Base-by-base conservation (phyloP, 345 rosid genomes). In the Dimocarpus longan region DNA sequence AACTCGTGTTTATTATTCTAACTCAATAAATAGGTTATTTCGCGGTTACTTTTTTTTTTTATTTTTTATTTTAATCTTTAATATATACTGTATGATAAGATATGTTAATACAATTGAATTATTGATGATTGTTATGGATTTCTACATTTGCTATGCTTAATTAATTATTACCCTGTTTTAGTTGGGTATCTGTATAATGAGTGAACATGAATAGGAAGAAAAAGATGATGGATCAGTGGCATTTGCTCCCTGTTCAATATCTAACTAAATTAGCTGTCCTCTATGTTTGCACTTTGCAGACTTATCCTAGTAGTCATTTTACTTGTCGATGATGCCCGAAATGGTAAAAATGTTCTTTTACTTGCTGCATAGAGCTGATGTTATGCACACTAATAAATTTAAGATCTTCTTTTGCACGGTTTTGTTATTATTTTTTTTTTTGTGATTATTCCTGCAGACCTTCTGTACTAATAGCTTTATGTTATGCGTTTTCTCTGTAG, bases 401-500 rank as follows among this genome's bases (percentile, higher is more conserved):
- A 60, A 6, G 5, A 4, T 48, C 28, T 75, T 65, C 37, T 5
- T 44, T 18, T 11, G 54, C 22, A 11, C 4, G 8, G 40, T 56
- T 68, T 56, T 54, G 6, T 37, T 79, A 19, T 44, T 66, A 65
- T 52, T 52, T 72, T 1, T 79, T 6, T 67, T 21, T 28, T 48
- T 75, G 40, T 4, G 32, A 19, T 76, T 60, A 24, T 37, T 37
- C 12, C 73, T 69, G 32, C 60, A 52, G 66, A 39, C 19, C 66
- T 21, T 71, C 11, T 74, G 44, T n/a, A 44, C 68, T 76, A 54
- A 68, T 39, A 24, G 37, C 48, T 32, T 24, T 42, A 22, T 44
- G 18, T 62, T 8, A 70, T 13, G 68, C 66, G 82, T 52, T 50
- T 68, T 50, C 24, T 77, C 64, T 82, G 90, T 82, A 96, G 98